Percentiles rank a stretch among this genome's conserved stretches.
Conservation (phyloP, 495 filamentous ascomycete species). For the Penicillium argentinense region DNA sequence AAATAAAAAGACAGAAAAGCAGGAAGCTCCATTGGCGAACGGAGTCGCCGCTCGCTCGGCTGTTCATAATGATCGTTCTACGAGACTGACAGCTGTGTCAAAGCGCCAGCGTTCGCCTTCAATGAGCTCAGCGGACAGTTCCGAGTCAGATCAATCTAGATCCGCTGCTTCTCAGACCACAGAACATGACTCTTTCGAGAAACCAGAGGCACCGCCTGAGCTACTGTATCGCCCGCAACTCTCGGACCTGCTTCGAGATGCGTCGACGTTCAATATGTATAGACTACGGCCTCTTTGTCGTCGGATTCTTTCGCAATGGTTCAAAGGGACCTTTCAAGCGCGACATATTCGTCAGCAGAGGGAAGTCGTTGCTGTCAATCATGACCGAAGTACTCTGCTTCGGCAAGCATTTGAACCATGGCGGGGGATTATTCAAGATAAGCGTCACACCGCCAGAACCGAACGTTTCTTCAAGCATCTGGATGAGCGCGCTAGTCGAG, state of each 20-base stretch:
- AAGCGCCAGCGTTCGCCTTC: conserved; percentile 21
- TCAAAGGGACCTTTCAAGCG: conserved; percentile 47
- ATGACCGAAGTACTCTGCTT: conserved; percentile 54
- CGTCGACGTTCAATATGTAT: conserved; percentile 57
- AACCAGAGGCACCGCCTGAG: conserved; percentile 33
- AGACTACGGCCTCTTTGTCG: conserved; percentile 48
- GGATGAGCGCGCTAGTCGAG: conserved; percentile 59
- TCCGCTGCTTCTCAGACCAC: conserved; percentile 25
- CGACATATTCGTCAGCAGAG: conserved; percentile 47
- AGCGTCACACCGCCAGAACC: conserved; percentile 48
- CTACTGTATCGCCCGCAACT: conserved; percentile 53
- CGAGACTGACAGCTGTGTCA: conserved; percentile 28
- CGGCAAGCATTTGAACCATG: conserved; percentile 59
- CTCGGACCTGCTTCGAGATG: conserved; percentile 57
- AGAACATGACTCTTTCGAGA: conserved; percentile 28
- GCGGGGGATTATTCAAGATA: conserved; percentile 50
- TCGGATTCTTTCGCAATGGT: conserved; percentile 53
- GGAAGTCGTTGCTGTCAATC: conserved; percentile 47
- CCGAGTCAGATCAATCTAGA: conserved; percentile 25
- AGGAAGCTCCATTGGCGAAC: conserved; percentile 22
- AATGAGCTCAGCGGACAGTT: conserved; percentile 23
- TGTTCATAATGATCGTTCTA: conserved; percentile 39
- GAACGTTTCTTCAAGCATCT: conserved; percentile 62
- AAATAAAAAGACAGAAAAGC: conserved; percentile 18
- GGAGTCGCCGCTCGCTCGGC: conserved; percentile 34